Evolutionary conservation across 2,329 filamentous ascomycete genomes (phyloP).

Genomic region (Fusarium staphyleae): DNA sequence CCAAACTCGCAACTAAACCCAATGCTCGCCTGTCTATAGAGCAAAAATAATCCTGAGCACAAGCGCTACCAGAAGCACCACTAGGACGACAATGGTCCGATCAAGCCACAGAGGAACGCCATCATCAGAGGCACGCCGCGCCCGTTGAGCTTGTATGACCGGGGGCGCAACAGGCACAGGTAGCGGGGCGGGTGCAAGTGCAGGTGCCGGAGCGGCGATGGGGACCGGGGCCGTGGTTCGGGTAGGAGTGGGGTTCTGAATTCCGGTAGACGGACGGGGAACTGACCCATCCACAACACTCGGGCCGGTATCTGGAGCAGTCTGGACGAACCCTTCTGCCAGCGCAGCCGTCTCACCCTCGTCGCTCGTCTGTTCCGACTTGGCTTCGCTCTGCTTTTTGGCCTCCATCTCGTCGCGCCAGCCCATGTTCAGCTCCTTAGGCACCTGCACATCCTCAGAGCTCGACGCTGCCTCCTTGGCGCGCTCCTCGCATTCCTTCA

Average conservation of each 20-base stretch:
- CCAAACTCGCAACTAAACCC: constrained; percentile 6
- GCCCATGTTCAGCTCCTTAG: constrained; percentile 67
- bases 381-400: constrained; percentile 22
- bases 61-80: constrained; percentile 74
- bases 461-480: constrained; percentile 50
- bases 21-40: constrained; percentile 22
- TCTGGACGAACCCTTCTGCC: constrained; percentile 66
- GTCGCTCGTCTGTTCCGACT: constrained; percentile 34
- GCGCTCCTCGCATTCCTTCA: constrained; percentile 71
- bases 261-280: constrained; percentile 12
- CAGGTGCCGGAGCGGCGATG: constrained; percentile 10
- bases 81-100: constrained; percentile 76
- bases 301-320: constrained; percentile 39
- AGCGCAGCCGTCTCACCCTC: constrained; percentile 56
- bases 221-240: constrained; percentile 13
- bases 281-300: neutral
- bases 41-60: constrained; percentile 63
- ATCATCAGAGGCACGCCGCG: constrained; percentile 45
- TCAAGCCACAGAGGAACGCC: constrained; percentile 79
- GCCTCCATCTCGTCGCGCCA: constrained; percentile 75
- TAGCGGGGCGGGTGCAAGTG: constrained; percentile 8
- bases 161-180: constrained; percentile 4
- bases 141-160: constrained; percentile 24
- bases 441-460: constrained; percentile 56
- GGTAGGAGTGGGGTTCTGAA: constrained; percentile 26